A percentile compares a stretch with the other conserved stretches of the same genome.
Evolutionary conservation across 1,284 basidiomycete species (phyloP).

Genomic region (Leccinum cinnamomeum): DNA sequence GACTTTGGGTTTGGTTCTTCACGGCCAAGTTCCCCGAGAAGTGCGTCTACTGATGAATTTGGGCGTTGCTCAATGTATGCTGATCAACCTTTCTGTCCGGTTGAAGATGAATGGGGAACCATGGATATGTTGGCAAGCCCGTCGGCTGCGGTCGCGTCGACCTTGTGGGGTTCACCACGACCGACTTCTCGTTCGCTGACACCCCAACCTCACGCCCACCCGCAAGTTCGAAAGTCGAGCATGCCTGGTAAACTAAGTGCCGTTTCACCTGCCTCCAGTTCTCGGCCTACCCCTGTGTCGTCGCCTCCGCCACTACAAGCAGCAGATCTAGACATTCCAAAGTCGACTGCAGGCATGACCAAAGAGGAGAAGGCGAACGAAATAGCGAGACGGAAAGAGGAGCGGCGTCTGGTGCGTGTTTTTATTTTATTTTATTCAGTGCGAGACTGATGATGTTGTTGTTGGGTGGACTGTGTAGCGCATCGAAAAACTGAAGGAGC

Average conservation of each 20-base stretch:
- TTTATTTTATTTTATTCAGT: neutral
- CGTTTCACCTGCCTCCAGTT: constrained; percentile 23
- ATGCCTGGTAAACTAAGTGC: neutral
- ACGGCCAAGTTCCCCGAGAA: constrained; percentile 14
- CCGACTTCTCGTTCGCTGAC: constrained; percentile 18
- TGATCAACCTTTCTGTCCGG: constrained; percentile 1
- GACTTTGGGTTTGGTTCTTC: constrained; percentile 26
- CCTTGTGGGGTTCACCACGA: constrained; percentile 23
- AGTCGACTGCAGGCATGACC: constrained; percentile 46
- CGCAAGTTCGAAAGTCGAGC: constrained; percentile 12
- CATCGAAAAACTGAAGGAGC: constrained; percentile 69
- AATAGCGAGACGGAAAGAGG: constrained; percentile 86
- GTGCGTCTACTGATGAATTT: constrained; percentile 10
- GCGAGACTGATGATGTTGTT: constrained; percentile 3
- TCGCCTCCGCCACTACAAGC: constrained; percentile 20
- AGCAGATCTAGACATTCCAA: constrained; percentile 11
- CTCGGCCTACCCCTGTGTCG: constrained; percentile 27
- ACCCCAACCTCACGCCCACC: constrained; percentile 17
- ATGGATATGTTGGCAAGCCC: constrained; percentile 15
- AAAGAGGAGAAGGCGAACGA: constrained; percentile 90
- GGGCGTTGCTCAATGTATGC: neutral
- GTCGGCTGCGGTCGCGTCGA: constrained; percentile 3
- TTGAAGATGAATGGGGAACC: constrained; percentile 27
- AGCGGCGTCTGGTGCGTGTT: constrained; percentile 70
- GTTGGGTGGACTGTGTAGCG: constrained; percentile 41